Evolutionary conservation across 139 green algal genomes (phyloP), one percentile per base, ranked within the genome.

Genomic region (Raphidocelis subcapitata): DNA sequence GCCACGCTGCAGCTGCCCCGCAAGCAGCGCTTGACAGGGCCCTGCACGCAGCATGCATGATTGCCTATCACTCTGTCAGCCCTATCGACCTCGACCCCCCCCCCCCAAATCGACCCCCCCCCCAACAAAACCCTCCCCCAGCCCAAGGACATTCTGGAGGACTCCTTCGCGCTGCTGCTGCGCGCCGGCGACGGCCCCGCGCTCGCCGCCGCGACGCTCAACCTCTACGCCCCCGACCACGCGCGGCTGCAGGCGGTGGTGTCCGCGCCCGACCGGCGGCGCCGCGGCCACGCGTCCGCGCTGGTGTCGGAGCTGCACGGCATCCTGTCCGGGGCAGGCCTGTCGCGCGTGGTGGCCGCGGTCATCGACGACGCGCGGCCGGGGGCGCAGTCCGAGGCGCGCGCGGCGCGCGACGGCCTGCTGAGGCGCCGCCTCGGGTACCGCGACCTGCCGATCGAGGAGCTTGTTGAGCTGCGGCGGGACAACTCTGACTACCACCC

Each of bases 401-500:
- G 61, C 16, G 61, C 63, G 8, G 46, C 47, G 47, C 37, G 51
- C 49, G 61, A 77, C 44, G 44, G 24, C 47, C 62, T 49, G 70
- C n/a, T 77, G 8, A 57, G 24, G 68, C 62, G 23, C 20, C 46
- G 61, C 21, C 5, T 65, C 31, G 60, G 61, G 28, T 77, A 47
- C 62, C 31, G 20, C 8, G 4, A 15, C 3, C 59, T 54, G 15
- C 20, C 26, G 28, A 60, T 31, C 41, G 70, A 77, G 61, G 60
- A 70, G 70, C 14, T 46, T 3, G 47, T 77, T 60, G 36, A 56
- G 46, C 69, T 60, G 70, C 35, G 70, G 10, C 5, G 15, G 12
- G 70, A 77, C 29, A 29, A 70, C 60, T 60, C 70, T 1, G 70
- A 77, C 24, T 77, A 77, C n/a, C 60, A 77, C 70, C 64, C 32